Conservation (phyloP, 169 alveolate species). For the Eimeria necatrix region DNA sequence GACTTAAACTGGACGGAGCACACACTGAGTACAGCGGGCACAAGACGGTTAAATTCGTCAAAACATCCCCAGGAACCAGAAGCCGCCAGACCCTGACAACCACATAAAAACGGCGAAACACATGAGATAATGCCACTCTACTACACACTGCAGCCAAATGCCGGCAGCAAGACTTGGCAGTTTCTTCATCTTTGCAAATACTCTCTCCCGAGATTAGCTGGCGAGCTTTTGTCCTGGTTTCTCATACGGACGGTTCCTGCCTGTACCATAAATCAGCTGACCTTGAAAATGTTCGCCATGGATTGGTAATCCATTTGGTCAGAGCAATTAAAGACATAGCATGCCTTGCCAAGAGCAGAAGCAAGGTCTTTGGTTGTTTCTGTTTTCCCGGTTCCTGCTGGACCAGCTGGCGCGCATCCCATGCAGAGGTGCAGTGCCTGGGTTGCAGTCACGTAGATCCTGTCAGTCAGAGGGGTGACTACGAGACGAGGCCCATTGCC, state of each 20-base stretch:
- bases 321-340: slow-evolving; percentile 97
- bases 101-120: background rate
- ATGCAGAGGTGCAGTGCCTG: slow-evolving; percentile 97
- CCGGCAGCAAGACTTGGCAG: no score
- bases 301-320: slow-evolving; percentile 97
- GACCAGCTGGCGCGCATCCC: slow-evolving; percentile 99
- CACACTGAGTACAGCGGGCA: slow-evolving; percentile 98
- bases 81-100: slow-evolving; percentile 95
- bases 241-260: background rate
- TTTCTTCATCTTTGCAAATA: no score
- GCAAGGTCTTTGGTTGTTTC: slow-evolving; percentile 90
- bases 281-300: slow-evolving; percentile 98
- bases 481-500: slow-evolving; percentile 98
- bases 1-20: slow-evolving; percentile 98
- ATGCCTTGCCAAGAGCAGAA: slow-evolving; percentile 97
- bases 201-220: no score
- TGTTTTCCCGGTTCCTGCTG: slow-evolving; percentile 99
- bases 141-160: background rate
- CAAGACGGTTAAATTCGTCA: slow-evolving; percentile 98
- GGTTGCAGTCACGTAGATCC: slow-evolving; percentile 98
- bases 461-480: slow-evolving; percentile 97
- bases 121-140: background rate
- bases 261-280: slow-evolving; percentile 13
- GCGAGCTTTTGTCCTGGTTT: no score
- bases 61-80: slow-evolving; percentile 99